Base-by-base conservation (phyloP, 1,139 yeast genomes). In the Suhomyces kunorum region DNA sequence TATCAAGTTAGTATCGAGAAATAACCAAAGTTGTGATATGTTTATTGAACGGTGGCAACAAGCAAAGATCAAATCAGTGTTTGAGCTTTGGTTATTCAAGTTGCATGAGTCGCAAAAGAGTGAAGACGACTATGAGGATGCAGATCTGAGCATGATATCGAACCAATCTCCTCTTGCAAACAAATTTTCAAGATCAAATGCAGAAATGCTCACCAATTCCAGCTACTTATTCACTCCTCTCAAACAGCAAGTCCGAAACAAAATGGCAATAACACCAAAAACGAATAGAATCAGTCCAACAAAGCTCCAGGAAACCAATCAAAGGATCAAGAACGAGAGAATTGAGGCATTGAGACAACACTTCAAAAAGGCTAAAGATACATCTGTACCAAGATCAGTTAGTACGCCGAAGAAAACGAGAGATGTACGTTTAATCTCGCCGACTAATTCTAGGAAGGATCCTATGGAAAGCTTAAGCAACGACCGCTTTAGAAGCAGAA, bases 271-370 rank as follows among this genome's bases (percentile, higher is more conserved):
- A 3, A 50, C 61, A 6, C 70, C 71, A 5, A 45, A 43, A 16
- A 41, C 50, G 3, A 47, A 51, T 9, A 51, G 60, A 27, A 47
- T 58, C 3, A 69, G 76, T 50, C 76, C 76, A 1, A 56, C 70
- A 1, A 62, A 66, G 36, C 50, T 70, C 12, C 73, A 68, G 41
- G 72, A 66, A 44, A 70, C 76, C 0, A 66, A 71, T 19, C 61
- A 63, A 30, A 49, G 71, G 36, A 49, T 70, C 46, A 61, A 61
- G 33, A 55, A 55, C 24, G 71, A 69, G 43, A 55, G 60, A 32
- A 56, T 71, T 14, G 62, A 60, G 32, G 74, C 71, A 2, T 52
- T 70, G 32, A 54, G 67, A 20, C 58, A 57, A 26, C 66, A 66
- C 34, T 71, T 64, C 45, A 63, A 69, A 9, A 56, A 50, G 33